These are phyloP conservation scores for Boletus reticulatus DNA, from an alignment of 768 basidiomycete species.

Conservation along the genomic window DNA sequence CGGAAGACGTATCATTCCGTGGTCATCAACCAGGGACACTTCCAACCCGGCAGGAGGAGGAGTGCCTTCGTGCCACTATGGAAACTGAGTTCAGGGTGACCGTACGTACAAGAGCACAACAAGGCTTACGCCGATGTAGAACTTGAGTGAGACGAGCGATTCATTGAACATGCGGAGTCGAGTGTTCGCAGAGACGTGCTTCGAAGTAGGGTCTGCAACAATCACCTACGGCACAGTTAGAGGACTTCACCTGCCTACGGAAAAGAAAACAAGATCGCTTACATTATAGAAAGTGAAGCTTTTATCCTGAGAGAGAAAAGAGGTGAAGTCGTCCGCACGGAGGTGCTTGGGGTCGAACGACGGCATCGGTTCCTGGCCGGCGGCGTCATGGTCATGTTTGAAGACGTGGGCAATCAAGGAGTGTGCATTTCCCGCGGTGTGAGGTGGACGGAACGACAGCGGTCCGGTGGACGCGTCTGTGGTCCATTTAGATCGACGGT, in stretches of 20 bases:
- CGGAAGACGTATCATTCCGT: neutral
- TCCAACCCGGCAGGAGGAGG: neutral
- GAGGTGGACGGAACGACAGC: constrained; percentile 7
- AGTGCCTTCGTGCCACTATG: constrained; percentile 3
- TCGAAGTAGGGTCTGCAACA: constrained; percentile 9
- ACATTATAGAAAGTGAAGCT: constrained; percentile 7
- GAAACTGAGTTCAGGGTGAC: neutral
- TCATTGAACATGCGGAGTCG: constrained; percentile 6
- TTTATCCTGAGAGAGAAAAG: neutral
- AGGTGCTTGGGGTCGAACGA: neutral
- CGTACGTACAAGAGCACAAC: neutral
- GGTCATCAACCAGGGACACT: constrained; percentile 8
- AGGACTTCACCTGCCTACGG: neutral
- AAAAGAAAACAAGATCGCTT: neutral
- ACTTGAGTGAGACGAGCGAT: neutral
- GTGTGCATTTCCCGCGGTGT: neutral
- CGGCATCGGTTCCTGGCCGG: neutral
- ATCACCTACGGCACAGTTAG: neutral
- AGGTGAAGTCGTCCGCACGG: neutral
- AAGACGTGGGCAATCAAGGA: constrained; percentile 10
- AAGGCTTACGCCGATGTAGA: neutral
- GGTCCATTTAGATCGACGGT: neutral
- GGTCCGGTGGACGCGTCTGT: neutral
- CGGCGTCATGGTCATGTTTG: neutral
- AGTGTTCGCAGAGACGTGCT: constrained; percentile 3